These are phyloP conservation scores for Sanghuangporus baumii DNA, from an alignment of 1,284 basidiomycete species.

Conservation along the genomic window DNA sequence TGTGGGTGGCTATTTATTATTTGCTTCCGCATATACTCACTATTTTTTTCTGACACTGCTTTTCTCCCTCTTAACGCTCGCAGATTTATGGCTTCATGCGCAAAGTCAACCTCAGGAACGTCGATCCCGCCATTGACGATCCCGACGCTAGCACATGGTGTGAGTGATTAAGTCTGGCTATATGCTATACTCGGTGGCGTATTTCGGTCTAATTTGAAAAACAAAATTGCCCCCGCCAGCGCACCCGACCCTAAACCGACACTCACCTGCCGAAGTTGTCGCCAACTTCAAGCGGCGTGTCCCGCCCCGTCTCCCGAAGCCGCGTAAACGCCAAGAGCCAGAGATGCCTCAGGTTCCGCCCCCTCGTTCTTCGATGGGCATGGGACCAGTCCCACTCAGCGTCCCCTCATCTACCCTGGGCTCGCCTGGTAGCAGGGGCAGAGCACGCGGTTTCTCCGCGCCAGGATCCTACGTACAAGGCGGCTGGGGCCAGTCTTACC, in stretches of 20 bases:
- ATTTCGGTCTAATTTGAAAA: slow-evolving; percentile 4
- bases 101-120: slow-evolving; percentile 86
- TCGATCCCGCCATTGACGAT: slow-evolving; percentile 87
- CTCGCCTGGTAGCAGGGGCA: slow-evolving; percentile 42
- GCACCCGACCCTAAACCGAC: slow-evolving; percentile 81
- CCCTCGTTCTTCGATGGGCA: slow-evolving; percentile 64
- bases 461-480: slow-evolving; percentile 66
- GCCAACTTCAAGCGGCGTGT: slow-evolving; percentile 90
- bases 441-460: slow-evolving; percentile 73
- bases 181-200: background rate
- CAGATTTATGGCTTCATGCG: slow-evolving; percentile 96
- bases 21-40: slow-evolving; percentile 16
- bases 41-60: slow-evolving; percentile 28
- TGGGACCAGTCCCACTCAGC: slow-evolving; percentile 55
- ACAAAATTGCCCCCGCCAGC: slow-evolving; percentile 55
- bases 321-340: slow-evolving; percentile 65
- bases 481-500: slow-evolving; percentile 55
- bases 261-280: slow-evolving; percentile 80
- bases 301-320: slow-evolving; percentile 83
- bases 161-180: slow-evolving; percentile 35
- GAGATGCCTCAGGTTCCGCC: slow-evolving; percentile 59
- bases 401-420: slow-evolving; percentile 39
- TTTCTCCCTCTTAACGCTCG: slow-evolving; percentile 19
- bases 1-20: slow-evolving; percentile 41
- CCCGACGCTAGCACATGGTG: slow-evolving; percentile 93